A percentile compares a stretch with the other conserved stretches of the same genome.
Evolutionary conservation across 352 stramenopile species (phyloP).

Genomic region (Phytophthora syringae): DNA sequence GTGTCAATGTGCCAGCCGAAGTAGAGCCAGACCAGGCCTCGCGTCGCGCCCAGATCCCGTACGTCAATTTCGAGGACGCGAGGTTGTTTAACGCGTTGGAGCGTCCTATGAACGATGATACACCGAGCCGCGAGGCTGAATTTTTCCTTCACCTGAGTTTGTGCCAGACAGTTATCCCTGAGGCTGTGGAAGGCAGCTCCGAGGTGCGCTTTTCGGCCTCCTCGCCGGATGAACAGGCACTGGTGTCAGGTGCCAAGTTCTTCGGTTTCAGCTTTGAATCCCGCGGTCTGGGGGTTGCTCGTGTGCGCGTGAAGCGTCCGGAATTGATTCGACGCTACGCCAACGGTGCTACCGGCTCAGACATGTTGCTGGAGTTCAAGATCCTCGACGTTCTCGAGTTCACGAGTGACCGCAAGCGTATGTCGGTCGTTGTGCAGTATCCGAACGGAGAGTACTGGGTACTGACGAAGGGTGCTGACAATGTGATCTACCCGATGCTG

Average conservation of each 20-base stretch:
- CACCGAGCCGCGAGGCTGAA: conserved; percentile 52
- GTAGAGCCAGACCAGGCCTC: conserved; percentile 24
- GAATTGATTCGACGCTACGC: conserved; percentile 41
- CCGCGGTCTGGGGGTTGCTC: conserved; percentile 63
- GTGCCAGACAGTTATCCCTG: conserved; percentile 83
- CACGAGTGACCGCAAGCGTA: conserved; percentile 88
- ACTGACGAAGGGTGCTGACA: conserved; percentile 93
- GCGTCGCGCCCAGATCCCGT: conserved; percentile 52
- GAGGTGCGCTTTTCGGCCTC: conserved; percentile 78
- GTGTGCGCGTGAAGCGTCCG: conserved; percentile 55
- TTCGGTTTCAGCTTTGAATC: conserved; percentile 83
- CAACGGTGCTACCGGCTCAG: conserved; percentile 37
- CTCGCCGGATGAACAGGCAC: conserved; percentile 88
- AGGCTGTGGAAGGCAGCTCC: conserved; percentile 50
- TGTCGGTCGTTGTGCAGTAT: conserved; percentile 81
- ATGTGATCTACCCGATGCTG: conserved; percentile 89
- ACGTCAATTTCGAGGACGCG: conserved; percentile 84
- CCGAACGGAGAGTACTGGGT: conserved; percentile 74
- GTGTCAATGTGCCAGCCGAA: conserved; percentile 59
- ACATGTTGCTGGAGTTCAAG: conserved; percentile 70
- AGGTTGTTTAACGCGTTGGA: conserved; percentile 56
- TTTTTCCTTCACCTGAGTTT: conserved; percentile 90
- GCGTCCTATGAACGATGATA: conserved; percentile 30
- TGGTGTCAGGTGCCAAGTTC: conserved; percentile 88
- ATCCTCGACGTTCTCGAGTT: conserved; percentile 97